Percentiles rank a stretch among this genome's conserved stretches.
These are phyloP conservation scores for Pythium dissotocum DNA, from an alignment of 352 stramenopile species.

Conservation along the genomic window DNA sequence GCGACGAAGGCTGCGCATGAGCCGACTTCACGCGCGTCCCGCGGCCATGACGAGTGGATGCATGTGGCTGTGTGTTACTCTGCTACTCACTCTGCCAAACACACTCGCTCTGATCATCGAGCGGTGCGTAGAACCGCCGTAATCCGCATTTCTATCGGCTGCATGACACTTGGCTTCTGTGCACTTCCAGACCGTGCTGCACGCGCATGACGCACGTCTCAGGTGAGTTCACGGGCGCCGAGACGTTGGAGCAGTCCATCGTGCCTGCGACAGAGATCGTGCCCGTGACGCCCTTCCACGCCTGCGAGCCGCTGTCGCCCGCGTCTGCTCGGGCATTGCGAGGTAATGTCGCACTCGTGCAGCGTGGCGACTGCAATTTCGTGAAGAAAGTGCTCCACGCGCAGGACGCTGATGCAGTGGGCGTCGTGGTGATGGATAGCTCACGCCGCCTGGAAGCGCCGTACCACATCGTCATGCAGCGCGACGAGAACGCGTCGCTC, in stretches of 20 bases:
- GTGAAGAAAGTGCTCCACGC: constrained; percentile 52
- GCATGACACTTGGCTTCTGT: background rate
- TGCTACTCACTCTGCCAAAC: background rate
- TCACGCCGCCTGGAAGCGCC: constrained; percentile 55
- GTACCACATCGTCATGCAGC: constrained; percentile 87
- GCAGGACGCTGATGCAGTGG: constrained; percentile 64
- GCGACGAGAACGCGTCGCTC: constrained; percentile 66
- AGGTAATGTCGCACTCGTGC: constrained; percentile 71
- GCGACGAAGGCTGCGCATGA: background rate
- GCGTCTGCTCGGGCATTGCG: constrained; percentile 36
- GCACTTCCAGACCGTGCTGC: constrained; percentile 45
- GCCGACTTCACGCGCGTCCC: background rate
- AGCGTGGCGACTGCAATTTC: constrained; percentile 73
- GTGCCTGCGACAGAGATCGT: constrained; percentile 46
- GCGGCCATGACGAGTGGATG: background rate
- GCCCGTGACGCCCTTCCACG: constrained; percentile 53
- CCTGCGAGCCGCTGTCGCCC: constrained; percentile 50
- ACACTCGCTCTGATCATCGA: constrained; percentile 46
- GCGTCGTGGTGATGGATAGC: constrained; percentile 75
- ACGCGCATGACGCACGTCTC: constrained; percentile 71
- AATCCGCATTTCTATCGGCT: background rate
- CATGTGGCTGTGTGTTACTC: background rate
- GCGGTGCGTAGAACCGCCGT: constrained; percentile 28
- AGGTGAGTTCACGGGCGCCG: constrained; percentile 72
- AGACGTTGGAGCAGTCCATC: constrained; percentile 36